Evolutionary conservation across 2,329 filamentous ascomycete species (phyloP).

Genomic region (Aplosporella prunicola): DNA sequence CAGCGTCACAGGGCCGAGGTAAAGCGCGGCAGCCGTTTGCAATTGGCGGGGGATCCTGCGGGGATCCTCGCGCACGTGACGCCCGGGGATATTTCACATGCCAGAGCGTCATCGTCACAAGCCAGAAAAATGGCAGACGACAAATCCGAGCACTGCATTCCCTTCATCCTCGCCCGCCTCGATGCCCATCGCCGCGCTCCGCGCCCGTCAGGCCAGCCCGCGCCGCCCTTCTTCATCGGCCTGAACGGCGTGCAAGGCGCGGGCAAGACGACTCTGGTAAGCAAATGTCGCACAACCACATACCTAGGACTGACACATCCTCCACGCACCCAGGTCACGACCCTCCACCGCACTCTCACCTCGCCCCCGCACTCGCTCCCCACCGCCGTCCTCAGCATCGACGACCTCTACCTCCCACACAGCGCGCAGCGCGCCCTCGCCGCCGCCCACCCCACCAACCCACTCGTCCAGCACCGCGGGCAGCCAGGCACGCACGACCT

Average conservation of each 20-base stretch:
- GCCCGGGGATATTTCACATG: no score
- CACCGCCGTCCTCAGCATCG: slow-evolving; percentile 69
- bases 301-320: background rate
- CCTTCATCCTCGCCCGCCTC: slow-evolving; percentile 61
- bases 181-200: slow-evolving; percentile 21
- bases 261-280: slow-evolving; percentile 75
- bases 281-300: slow-evolving; percentile 14
- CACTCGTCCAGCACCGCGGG: slow-evolving; percentile 69
- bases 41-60: no score
- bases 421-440: slow-evolving; percentile 57
- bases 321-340: slow-evolving; percentile 39
- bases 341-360: slow-evolving; percentile 53
- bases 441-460: slow-evolving; percentile 56
- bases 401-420: slow-evolving; percentile 80
- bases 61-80: no score
- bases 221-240: slow-evolving; percentile 68
- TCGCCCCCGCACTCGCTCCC: slow-evolving; percentile 48
- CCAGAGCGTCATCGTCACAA: no score
- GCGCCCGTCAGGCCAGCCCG: slow-evolving; percentile 8
- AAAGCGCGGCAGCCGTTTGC: no score
- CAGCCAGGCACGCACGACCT: slow-evolving; percentile 80
- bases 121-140: no score
- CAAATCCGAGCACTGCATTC: slow-evolving; percentile 67
- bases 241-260: slow-evolving; percentile 83
- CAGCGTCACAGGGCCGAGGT: slow-evolving; percentile 4